A percentile compares a stretch with the other conserved stretches of the same genome.
Conservation (phyloP, 176 grass and related monocot genomes). For the Carex scoparia region DNA sequence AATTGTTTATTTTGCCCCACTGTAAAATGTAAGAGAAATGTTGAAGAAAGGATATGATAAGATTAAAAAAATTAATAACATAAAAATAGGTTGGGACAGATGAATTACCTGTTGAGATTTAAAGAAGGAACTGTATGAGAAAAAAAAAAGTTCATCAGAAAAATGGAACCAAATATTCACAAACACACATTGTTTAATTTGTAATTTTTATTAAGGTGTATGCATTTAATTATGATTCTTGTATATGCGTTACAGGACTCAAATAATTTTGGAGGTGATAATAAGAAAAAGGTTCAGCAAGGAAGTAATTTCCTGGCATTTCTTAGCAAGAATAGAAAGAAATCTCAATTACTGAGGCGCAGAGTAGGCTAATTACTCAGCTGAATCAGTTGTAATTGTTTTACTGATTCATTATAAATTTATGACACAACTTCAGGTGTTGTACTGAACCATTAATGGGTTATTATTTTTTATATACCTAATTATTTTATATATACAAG, state of each 20-base stretch:
- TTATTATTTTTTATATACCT: neutral
- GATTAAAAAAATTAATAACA: neutral
- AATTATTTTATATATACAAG: neutral
- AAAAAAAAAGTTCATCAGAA: neutral
- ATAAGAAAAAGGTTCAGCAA: slow-evolving; percentile 47
- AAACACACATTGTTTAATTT: neutral
- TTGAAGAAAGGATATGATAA: neutral
- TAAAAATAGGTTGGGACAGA: neutral
- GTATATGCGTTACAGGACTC: slow-evolving; percentile 30
- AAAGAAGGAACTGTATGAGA: neutral
- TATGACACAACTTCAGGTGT: neutral
- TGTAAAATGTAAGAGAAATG: neutral
- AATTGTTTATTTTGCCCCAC: no score
- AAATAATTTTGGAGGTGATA: slow-evolving; percentile 20
- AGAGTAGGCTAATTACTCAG: slow-evolving; percentile 3
- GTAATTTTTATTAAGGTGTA: neutral
- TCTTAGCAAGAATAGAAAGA: slow-evolving; percentile 40
- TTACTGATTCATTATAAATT: neutral
- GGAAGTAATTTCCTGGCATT: slow-evolving; percentile 59
- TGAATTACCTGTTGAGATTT: no score
- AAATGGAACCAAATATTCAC: neutral
- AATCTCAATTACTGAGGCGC: slow-evolving; percentile 20
- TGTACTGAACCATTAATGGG: neutral
- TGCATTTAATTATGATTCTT: neutral
- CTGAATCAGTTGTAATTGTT: neutral